A percentile compares a stretch with the other conserved stretches of the same genome.
Evolutionary conservation across 768 basidiomycete genomes (phyloP).

Genomic region (Leccinum longicurvipes): DNA sequence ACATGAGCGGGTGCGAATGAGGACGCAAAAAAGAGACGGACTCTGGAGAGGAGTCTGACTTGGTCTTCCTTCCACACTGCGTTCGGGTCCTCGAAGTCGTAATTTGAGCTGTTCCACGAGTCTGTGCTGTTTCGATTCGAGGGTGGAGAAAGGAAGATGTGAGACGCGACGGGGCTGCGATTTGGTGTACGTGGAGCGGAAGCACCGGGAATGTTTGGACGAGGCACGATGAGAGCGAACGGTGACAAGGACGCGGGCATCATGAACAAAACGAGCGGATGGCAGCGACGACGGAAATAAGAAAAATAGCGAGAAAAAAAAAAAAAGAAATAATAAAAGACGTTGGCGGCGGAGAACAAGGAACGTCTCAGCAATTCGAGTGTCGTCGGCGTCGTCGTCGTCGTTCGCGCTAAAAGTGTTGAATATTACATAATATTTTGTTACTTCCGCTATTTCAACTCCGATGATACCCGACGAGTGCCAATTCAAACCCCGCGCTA

Average conservation of each 20-base stretch:
- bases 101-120: slow-evolving; percentile 82
- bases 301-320: background rate
- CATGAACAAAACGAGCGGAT: slow-evolving; percentile 42
- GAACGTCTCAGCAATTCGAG: slow-evolving; percentile 17
- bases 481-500: slow-evolving; percentile 12
- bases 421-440: slow-evolving; percentile 18
- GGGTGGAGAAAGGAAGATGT: slow-evolving; percentile 46
- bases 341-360: slow-evolving; percentile 12
- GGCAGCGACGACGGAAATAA: slow-evolving; percentile 37
- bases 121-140: slow-evolving; percentile 65
- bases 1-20: slow-evolving; percentile 5
- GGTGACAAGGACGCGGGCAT: slow-evolving; percentile 47
- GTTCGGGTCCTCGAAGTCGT: slow-evolving; percentile 57
- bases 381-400: slow-evolving; percentile 19
- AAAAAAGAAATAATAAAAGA: slow-evolving; percentile 20
- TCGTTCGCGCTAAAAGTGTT: slow-evolving; percentile 20
- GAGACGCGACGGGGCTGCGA: slow-evolving; percentile 50
- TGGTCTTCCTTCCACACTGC: slow-evolving; percentile 78
- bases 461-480: slow-evolving; percentile 17
- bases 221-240: slow-evolving; percentile 61
- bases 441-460: slow-evolving; percentile 17
- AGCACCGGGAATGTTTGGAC: slow-evolving; percentile 41
- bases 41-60: slow-evolving; percentile 61
- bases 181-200: slow-evolving; percentile 58
- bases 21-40: slow-evolving; percentile 30